Evolutionary conservation across 129 eudicot species (phyloP).

Genomic region (Gnaphalium uliginosum): DNA sequence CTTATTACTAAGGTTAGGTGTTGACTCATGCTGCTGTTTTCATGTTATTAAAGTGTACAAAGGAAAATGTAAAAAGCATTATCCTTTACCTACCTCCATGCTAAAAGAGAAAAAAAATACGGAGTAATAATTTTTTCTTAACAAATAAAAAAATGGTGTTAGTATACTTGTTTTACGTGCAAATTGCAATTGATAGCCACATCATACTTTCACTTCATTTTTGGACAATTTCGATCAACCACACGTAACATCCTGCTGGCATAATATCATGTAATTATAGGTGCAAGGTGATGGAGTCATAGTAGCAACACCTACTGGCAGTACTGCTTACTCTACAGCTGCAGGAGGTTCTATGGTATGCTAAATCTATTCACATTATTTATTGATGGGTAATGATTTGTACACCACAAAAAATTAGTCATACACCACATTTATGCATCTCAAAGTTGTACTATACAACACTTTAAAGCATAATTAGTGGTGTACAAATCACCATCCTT

Average conservation of each 20-base stretch:
- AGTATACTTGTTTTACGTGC: not conserved
- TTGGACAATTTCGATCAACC: not conserved
- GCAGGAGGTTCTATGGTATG: slow-evolving; percentile 99
- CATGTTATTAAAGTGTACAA: not conserved
- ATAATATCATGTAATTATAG: slow-evolving; percentile 29
- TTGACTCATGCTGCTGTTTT: not conserved
- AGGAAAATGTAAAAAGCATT: not conserved
- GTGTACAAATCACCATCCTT: no score
- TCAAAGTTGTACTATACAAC: no score
- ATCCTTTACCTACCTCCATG: not conserved
- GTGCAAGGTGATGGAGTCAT: slow-evolving; percentile 99
- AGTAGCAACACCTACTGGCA: slow-evolving; percentile 98
- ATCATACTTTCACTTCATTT: not conserved
- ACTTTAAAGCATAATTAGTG: no score
- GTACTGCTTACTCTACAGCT: slow-evolving; percentile 99
- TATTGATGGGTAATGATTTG: no score
- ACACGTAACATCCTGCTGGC: not conserved
- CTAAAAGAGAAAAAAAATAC: no score
- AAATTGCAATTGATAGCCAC: not conserved
- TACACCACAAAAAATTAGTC: no score
- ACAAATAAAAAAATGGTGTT: not conserved
- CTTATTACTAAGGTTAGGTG: slow-evolving; percentile 85
- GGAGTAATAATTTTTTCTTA: no score
- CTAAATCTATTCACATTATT: not conserved
- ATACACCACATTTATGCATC: no score